These are phyloP conservation scores for Candida ortonii DNA, from an alignment of 805 yeast species.

Conservation along the genomic window DNA sequence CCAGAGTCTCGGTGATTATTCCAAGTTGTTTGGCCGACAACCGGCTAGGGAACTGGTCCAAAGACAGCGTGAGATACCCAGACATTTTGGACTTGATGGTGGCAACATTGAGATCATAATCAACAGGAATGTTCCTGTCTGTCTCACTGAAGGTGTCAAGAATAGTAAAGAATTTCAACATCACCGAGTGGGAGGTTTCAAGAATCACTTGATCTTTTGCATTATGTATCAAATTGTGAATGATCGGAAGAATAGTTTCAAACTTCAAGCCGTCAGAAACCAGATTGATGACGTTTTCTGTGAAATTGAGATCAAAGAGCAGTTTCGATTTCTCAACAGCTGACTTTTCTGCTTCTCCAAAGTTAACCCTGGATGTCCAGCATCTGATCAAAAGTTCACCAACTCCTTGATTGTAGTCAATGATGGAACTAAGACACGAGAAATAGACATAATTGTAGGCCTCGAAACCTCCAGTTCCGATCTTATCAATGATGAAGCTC, in stretches of 20 bases:
- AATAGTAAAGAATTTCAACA: conserved; percentile 33
- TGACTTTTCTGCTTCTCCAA: conserved; percentile 30
- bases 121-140: conserved; percentile 18
- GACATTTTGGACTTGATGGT: conserved; percentile 22
- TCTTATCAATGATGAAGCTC: conserved; percentile 47
- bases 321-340: conserved; percentile 38
- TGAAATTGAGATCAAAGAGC: conserved; percentile 43
- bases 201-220: conserved; percentile 33
- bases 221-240: conserved; percentile 23
- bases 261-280: conserved; percentile 35
- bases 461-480: conserved; percentile 66
- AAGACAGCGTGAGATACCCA: conserved; percentile 44
- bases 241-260: conserved; percentile 24
- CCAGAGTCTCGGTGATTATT: conserved; percentile 56
- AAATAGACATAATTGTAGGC: conserved; percentile 59
- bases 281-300: conserved; percentile 42
- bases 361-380: conserved; percentile 28
- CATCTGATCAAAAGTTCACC: conserved; percentile 30
- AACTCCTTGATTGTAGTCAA: conserved; percentile 27
- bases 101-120: conserved; percentile 12
- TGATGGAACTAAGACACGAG: conserved; percentile 42
- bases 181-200: conserved; percentile 66
- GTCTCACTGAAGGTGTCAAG: conserved; percentile 22
- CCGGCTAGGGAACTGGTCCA: conserved; percentile 53
- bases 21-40: conserved; percentile 54